These are phyloP conservation scores for Hemisphaericaspora xylanilytica DNA, from an alignment of 1,139 yeast species.

Conservation along the genomic window DNA sequence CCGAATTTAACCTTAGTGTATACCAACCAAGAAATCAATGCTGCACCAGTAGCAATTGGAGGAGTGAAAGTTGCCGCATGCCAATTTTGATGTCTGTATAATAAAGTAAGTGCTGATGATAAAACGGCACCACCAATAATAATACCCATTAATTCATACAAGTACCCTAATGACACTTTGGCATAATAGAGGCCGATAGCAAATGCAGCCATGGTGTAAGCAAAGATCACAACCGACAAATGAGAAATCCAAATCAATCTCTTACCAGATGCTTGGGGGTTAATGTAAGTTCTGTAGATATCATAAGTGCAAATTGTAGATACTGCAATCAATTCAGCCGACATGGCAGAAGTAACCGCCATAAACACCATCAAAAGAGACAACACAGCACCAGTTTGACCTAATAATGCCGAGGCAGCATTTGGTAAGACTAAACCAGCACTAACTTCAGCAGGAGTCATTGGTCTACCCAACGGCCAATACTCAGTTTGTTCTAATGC, in stretches of 20 bases:
- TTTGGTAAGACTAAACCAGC: conserved; percentile 84
- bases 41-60: conserved; percentile 57
- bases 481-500: conserved; percentile 63
- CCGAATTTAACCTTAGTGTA: conserved; percentile 56
- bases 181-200: conserved; percentile 81
- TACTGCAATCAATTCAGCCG: conserved; percentile 86
- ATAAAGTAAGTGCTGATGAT: conserved; percentile 69
- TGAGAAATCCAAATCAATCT: conserved; percentile 69
- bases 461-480: conserved; percentile 73
- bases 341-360: conserved; percentile 80
- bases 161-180: conserved; percentile 79
- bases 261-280: conserved; percentile 75
- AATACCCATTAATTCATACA: conserved; percentile 84
- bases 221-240: conserved; percentile 59
- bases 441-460: conserved; percentile 66
- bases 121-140: conserved; percentile 83
- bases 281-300: conserved; percentile 73
- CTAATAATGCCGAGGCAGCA: conserved; percentile 81
- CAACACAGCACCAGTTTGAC: conserved; percentile 84
- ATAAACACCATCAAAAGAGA: conserved; percentile 74
- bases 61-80: conserved; percentile 63
- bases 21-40: conserved; percentile 66
- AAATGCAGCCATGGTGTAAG: conserved; percentile 74
- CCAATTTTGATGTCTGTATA: conserved; percentile 64
- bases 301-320: conserved; percentile 84